phyloP scores from a whole-genome alignment of 495 filamentous ascomycete genomes.

The Aspergillus affinis region DNA sequence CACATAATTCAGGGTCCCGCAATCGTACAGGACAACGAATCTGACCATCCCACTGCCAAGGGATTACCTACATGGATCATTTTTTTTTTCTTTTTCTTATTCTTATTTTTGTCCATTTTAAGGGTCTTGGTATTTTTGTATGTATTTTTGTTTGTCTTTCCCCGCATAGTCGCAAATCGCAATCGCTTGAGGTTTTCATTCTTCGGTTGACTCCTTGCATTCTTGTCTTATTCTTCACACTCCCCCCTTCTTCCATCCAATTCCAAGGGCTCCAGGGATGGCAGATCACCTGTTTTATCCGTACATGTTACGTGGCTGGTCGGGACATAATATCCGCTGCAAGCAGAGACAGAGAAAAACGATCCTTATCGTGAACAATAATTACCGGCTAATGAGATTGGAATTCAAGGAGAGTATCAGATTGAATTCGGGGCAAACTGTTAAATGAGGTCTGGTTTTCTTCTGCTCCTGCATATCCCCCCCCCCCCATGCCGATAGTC shows the following conservation, averaged over 20 bases:
- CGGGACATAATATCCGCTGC: no score
- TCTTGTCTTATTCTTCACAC: not conserved
- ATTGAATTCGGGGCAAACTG: no score
- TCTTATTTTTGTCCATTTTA: no score
- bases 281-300: no score
- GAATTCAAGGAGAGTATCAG: not conserved
- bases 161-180: not conserved
- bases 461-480: not conserved
- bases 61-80: slow-evolving; percentile 13
- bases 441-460: no score
- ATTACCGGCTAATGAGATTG: not conserved
- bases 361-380: no score
- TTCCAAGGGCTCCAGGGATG: no score
- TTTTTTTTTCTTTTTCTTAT: not conserved
- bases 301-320: no score
- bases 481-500: not conserved
- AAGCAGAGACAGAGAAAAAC: no score
- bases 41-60: slow-evolving; percentile 4
- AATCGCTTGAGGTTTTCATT: no score
- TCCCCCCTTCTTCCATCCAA: no score
- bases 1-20: not conserved
- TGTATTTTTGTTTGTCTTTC: not conserved
- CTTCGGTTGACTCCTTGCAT: not conserved
- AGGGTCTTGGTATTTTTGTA: no score
- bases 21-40: not conserved